Conservation (phyloP, 495 filamentous ascomycete genomes). For the Podospora pseudopauciseta region DNA sequence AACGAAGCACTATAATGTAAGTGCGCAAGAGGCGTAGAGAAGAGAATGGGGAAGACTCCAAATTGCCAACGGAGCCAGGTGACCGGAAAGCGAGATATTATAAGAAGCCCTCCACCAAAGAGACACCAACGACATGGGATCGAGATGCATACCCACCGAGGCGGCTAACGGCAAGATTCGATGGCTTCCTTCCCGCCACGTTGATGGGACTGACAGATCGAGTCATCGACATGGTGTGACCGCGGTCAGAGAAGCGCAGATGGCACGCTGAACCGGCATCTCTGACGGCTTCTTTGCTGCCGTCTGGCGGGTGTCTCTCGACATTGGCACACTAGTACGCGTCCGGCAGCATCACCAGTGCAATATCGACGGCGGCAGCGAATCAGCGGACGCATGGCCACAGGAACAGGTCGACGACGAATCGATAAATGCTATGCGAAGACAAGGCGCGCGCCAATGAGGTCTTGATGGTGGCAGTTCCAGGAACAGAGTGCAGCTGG, state of each 20-base stretch:
- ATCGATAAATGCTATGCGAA: constrained; percentile 30
- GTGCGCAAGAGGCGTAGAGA: constrained; percentile 35
- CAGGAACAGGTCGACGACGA: constrained; percentile 12
- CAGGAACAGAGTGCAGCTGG: constrained; percentile 10
- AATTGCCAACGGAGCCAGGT: constrained; percentile 21
- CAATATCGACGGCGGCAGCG: constrained; percentile 16
- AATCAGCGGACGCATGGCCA: constrained; percentile 25
- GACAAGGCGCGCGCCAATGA: constrained; percentile 37
- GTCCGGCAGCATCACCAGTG: constrained; percentile 24
- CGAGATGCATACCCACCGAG: constrained; percentile 22
- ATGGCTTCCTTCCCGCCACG: not conserved
- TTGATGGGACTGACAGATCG: not conserved
- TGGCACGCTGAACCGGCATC: constrained; percentile 11
- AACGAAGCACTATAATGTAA: constrained; percentile 45
- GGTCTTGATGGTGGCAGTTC: constrained; percentile 12
- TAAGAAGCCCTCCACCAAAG: constrained; percentile 14
- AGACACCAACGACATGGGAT: constrained; percentile 1
- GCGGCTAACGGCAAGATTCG: constrained; percentile 24
- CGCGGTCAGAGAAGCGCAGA: constrained; percentile 17
- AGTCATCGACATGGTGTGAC: constrained; percentile 20
- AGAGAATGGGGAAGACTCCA: constrained; percentile 29
- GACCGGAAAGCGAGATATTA: constrained; percentile 30
- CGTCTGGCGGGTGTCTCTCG: constrained; percentile 9
- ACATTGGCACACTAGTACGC: constrained; percentile 14
- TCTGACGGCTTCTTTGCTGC: not conserved